A percentile compares a stretch with the other conserved stretches of the same genome.
phyloP scores from a whole-genome alignment of 129 eudicot genomes.

The Tagetes erecta region DNA sequence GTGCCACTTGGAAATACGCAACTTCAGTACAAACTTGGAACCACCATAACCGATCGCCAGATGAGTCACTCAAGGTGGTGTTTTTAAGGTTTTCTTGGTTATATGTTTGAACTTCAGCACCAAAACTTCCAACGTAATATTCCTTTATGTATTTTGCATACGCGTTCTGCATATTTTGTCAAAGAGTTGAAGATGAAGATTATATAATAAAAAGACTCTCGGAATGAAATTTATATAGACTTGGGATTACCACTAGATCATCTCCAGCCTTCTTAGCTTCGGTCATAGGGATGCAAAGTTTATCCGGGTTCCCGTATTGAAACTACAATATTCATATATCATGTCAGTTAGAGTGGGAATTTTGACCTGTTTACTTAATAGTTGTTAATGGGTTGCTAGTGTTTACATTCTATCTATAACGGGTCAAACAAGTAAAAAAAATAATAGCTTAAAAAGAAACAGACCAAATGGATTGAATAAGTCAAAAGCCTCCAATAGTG shows the following conservation, averaged over 20 bases:
- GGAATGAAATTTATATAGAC: slow-evolving; percentile 17
- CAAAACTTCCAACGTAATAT: slow-evolving; percentile 51
- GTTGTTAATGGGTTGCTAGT: not conserved
- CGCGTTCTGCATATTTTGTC: slow-evolving; percentile 53
- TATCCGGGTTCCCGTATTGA: slow-evolving; percentile 96
- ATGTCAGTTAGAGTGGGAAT: slow-evolving; percentile 23
- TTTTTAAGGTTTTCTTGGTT: slow-evolving; percentile 66
- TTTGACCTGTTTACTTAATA: not conserved
- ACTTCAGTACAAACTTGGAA: slow-evolving; percentile 99
- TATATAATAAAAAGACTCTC: not conserved
- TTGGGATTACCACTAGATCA: slow-evolving; percentile 76
- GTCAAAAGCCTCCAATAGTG: not conserved
- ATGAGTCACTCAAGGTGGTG: slow-evolving; percentile 40
- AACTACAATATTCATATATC: slow-evolving; percentile 48
- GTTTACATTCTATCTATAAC: not conserved
- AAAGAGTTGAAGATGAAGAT: slow-evolving; percentile 10
- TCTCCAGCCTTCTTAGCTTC: slow-evolving; percentile 85
- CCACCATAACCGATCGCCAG: slow-evolving; percentile 93
- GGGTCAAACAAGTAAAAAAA: not conserved
- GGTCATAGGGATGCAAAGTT: slow-evolving; percentile 69
- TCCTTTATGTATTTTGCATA: slow-evolving; percentile 85
- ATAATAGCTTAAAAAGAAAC: not conserved
- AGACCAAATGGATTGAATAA: not conserved
- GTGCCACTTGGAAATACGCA: slow-evolving; percentile 98
- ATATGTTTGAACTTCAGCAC: slow-evolving; percentile 64